A percentile compares a stretch with the other conserved stretches of the same genome.
phyloP scores from a whole-genome alignment of 73 alveolate species.

The Strombidium stylifer region DNA sequence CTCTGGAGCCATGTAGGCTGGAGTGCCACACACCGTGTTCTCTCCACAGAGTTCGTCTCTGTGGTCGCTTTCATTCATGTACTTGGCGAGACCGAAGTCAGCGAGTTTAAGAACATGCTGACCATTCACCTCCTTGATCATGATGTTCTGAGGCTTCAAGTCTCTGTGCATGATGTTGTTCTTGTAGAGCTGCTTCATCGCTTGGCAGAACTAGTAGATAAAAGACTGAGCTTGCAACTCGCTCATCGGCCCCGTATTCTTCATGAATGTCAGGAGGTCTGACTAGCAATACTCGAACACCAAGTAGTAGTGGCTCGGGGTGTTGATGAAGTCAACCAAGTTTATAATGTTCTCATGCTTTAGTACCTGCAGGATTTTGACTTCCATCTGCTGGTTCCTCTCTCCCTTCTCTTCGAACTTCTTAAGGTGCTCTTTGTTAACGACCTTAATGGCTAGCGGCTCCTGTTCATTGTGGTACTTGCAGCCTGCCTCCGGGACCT shows the following conservation, averaged over 20 bases:
- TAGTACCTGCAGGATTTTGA: not conserved
- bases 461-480: too few species aligned
- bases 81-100: slow-evolving; percentile 68
- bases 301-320: slow-evolving; percentile 41
- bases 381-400: not conserved
- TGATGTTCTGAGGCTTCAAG: slow-evolving; percentile 52
- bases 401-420: slow-evolving; percentile 1
- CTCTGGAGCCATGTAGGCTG: too few species aligned
- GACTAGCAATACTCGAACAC: slow-evolving; percentile 45
- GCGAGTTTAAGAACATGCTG: slow-evolving; percentile 51
- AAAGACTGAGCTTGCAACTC: slow-evolving; percentile 4
- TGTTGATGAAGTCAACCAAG: slow-evolving; percentile 21
- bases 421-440: too few species aligned
- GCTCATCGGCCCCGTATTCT: slow-evolving; percentile 1
- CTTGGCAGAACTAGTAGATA: slow-evolving; percentile 8
- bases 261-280: slow-evolving; percentile 29
- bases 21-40: too few species aligned
- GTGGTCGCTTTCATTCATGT: too few species aligned
- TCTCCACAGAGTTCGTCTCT: too few species aligned
- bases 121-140: slow-evolving; percentile 39
- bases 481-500: too few species aligned
- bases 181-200: slow-evolving; percentile 30
- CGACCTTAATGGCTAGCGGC: too few species aligned
- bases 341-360: slow-evolving; percentile 25
- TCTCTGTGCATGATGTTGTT: slow-evolving; percentile 65